These are phyloP conservation scores for Wickerhamiella slavikovae DNA, from an alignment of 805 yeast genomes.

Conservation along the genomic window DNA sequence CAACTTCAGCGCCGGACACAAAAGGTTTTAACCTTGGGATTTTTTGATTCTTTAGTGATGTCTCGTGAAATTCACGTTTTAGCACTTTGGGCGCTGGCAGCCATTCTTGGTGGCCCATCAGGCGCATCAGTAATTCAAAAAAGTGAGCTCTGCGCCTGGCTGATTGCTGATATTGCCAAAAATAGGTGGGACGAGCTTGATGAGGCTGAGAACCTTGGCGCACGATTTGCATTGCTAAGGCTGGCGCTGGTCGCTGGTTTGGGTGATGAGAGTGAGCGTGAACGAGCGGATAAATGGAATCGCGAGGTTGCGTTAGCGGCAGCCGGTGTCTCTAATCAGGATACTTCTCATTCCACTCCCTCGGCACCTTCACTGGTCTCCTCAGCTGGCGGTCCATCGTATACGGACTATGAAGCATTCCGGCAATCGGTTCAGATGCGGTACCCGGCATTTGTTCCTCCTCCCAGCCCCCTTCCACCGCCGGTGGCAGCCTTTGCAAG, in stretches of 20 bases:
- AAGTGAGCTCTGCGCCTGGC: not conserved
- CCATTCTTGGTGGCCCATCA: slow-evolving; percentile 14
- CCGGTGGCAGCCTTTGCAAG: slow-evolving; percentile 27
- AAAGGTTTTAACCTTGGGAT: not conserved
- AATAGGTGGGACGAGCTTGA: slow-evolving; percentile 8
- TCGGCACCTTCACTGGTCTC: slow-evolving; percentile 74
- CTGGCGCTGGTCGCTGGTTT: slow-evolving; percentile 25
- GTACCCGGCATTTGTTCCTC: slow-evolving; percentile 49
- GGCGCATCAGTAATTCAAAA: not conserved
- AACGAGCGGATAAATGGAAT: slow-evolving; percentile 27
- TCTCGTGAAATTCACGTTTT: slow-evolving; percentile 1
- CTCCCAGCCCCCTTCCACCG: slow-evolving; percentile 28
- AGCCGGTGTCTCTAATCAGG: slow-evolving; percentile 19
- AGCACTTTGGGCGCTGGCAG: slow-evolving; percentile 3
- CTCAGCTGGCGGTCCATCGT: no score
- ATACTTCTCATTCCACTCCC: slow-evolving; percentile 12
- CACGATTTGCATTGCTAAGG: slow-evolving; percentile 5
- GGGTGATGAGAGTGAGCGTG: slow-evolving; percentile 30
- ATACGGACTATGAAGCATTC: slow-evolving; percentile 68
- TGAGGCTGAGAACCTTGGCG: slow-evolving; percentile 1
- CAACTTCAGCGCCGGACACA: not conserved
- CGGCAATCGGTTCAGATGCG: slow-evolving; percentile 53
- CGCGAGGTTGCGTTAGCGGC: slow-evolving; percentile 18
- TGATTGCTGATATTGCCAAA: slow-evolving; percentile 5
- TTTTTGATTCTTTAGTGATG: not conserved